Evolutionary conservation across 208 protist genomes (phyloP).

Genomic region (Willaertia magna): DNA sequence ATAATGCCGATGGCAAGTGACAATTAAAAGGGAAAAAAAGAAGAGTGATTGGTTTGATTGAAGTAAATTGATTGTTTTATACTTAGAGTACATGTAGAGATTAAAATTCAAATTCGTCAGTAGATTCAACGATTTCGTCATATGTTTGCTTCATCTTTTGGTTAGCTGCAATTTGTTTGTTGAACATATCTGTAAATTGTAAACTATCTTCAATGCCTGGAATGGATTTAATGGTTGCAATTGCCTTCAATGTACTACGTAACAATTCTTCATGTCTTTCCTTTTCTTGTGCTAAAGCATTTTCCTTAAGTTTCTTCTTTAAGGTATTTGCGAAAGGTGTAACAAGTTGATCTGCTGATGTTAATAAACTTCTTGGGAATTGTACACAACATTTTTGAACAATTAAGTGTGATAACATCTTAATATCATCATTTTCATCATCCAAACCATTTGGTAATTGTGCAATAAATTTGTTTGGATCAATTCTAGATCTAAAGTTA

Average conservation of each 20-base stretch:
- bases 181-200: background rate
- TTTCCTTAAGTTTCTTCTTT: background rate
- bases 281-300: background rate
- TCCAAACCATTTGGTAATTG: constrained; percentile 36
- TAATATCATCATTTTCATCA: constrained; percentile 48
- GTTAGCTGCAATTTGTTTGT: background rate
- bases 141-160: background rate
- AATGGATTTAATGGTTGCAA: background rate
- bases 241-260: background rate
- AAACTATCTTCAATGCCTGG: background rate
- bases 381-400: constrained; percentile 23
- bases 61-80: too few species aligned
- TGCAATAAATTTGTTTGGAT: constrained; percentile 35
- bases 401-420: constrained; percentile 44
- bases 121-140: background rate
- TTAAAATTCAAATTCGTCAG: background rate
- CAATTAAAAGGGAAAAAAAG: too few species aligned
- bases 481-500: constrained; percentile 21
- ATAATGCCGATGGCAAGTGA: too few species aligned
- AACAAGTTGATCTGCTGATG: constrained; percentile 6
- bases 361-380: constrained; percentile 15
- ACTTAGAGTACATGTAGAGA: too few species aligned
- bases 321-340: background rate
- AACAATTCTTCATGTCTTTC: background rate
- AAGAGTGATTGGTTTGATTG: too few species aligned